phyloP scores from a whole-genome alignment of 2,329 filamentous ascomycete genomes.

The Colletotrichum sp. region DNA sequence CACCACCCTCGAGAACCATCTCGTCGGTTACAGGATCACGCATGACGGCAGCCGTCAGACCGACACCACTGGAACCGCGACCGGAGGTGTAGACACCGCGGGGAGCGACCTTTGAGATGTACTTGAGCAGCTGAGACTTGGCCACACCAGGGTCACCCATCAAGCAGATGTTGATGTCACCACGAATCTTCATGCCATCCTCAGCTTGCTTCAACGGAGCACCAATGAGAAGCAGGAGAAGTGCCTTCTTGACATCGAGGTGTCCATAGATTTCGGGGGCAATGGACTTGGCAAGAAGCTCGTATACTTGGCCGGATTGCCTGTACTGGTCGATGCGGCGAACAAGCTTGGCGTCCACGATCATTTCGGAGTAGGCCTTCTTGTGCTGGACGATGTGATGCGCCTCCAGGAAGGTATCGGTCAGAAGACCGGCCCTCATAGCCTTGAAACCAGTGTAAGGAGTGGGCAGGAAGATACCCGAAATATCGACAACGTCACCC shows the following conservation, averaged over 20 bases:
- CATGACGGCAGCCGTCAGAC: slow-evolving; percentile 84
- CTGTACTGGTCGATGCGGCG: slow-evolving; percentile 86
- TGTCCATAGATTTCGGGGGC: slow-evolving; percentile 98
- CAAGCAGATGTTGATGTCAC: slow-evolving; percentile 97
- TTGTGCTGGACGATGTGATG: slow-evolving; percentile 96
- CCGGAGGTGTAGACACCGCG: slow-evolving; percentile 87
- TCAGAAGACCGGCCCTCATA: slow-evolving; percentile 93
- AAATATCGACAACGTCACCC: slow-evolving; percentile 91
- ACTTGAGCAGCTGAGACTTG: slow-evolving; percentile 97
- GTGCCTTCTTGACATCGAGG: slow-evolving; percentile 95
- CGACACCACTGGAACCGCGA: slow-evolving; percentile 80
- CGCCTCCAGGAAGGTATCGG: slow-evolving; percentile 95
- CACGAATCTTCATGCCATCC: slow-evolving; percentile 98
- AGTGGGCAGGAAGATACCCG: slow-evolving; percentile 94
- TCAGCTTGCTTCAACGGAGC: slow-evolving; percentile 97
- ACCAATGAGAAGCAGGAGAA: slow-evolving; percentile 93
- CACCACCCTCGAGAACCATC: slow-evolving; percentile 83
- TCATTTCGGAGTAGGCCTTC: slow-evolving; percentile 94
- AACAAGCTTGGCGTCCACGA: slow-evolving; percentile 79
- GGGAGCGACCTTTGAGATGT: slow-evolving; percentile 97
- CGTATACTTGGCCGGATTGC: slow-evolving; percentile 89
- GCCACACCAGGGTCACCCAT: slow-evolving; percentile 99
- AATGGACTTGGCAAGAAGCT: slow-evolving; percentile 93
- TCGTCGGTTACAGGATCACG: slow-evolving; percentile 83
- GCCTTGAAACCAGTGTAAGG: slow-evolving; percentile 99